Evolutionary conservation across 1,139 yeast genomes (phyloP).

Genomic region (Hyphopichia khmerensis): DNA sequence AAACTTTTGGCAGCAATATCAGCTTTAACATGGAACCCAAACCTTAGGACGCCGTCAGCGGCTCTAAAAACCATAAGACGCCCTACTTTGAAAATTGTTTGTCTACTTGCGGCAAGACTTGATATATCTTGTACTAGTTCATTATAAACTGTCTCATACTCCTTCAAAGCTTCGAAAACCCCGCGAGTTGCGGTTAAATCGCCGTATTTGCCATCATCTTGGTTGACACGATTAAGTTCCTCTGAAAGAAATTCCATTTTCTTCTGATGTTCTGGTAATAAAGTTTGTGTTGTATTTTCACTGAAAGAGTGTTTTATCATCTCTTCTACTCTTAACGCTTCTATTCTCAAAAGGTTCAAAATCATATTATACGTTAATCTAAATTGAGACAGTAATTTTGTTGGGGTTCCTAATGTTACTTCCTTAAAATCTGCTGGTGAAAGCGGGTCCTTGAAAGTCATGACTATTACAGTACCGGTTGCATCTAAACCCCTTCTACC

Average conservation of each 20-base stretch:
- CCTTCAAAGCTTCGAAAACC: conserved; percentile 44
- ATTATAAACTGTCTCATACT: conserved; percentile 43
- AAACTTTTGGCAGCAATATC: conserved; percentile 27
- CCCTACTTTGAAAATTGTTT: conserved; percentile 50
- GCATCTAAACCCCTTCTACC: conserved; percentile 96
- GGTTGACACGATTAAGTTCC: conserved; percentile 38
- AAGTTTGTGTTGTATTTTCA: conserved; percentile 83
- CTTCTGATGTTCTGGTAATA: conserved; percentile 83
- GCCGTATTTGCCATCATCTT: conserved; percentile 39
- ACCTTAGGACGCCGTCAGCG: conserved; percentile 33
- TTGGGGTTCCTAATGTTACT: conserved; percentile 83
- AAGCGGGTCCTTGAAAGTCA: conserved; percentile 77
- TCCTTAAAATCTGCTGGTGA: conserved; percentile 65
- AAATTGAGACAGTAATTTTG: conserved; percentile 87
- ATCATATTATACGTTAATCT: conserved; percentile 96
- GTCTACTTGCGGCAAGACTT: conserved; percentile 46
- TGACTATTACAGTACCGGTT: conserved; percentile 93
- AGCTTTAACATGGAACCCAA: conserved; percentile 56
- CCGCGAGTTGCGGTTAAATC: conserved; percentile 40
- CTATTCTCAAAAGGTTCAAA: conserved; percentile 83
- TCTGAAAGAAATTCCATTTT: conserved; percentile 54
- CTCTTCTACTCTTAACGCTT: conserved; percentile 92
- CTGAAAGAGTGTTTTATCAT: conserved; percentile 95
- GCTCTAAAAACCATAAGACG: conserved; percentile 62
- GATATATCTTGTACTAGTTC: conserved; percentile 49